These are phyloP conservation scores for Phytophthora nicotianae DNA, from an alignment of 352 stramenopile genomes.

Conservation along the genomic window DNA sequence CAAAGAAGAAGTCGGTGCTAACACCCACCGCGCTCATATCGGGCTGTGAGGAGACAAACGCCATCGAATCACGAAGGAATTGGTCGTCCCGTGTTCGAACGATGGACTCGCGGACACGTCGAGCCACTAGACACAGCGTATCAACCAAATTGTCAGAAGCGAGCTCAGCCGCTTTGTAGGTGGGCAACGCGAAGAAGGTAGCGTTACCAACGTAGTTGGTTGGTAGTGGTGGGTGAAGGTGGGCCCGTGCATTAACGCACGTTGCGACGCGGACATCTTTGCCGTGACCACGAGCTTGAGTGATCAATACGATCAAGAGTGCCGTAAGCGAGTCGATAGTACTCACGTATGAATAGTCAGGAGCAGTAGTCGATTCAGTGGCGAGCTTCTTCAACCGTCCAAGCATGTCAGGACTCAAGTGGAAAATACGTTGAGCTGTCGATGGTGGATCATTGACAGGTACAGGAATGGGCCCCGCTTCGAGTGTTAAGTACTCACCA, in stretches of 20 bases:
- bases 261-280: conserved; percentile 29
- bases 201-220: not conserved
- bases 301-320: conserved; percentile 46
- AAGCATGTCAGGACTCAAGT: not conserved
- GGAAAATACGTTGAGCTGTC: not conserved
- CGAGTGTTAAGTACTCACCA: too few relatives aligned
- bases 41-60: not conserved
- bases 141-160: not conserved
- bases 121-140: not conserved
- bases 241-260: not conserved
- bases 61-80: not conserved
- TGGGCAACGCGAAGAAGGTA: not conserved
- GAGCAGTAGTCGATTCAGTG: not conserved
- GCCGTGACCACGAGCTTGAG: conserved; percentile 28
- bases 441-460: not conserved
- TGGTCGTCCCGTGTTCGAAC: not conserved
- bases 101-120: not conserved
- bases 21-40: not conserved
- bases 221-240: not conserved
- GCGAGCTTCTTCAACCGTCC: not conserved
- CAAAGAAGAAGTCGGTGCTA: not conserved
- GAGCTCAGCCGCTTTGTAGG: not conserved
- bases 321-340: conserved; percentile 54
- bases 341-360: conserved; percentile 35
- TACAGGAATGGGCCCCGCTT: not conserved